Evolutionary conservation across 2,329 filamentous ascomycete species (phyloP), one percentile per base, ranked within the genome.

Genomic region (Neurospora crassa): DNA sequence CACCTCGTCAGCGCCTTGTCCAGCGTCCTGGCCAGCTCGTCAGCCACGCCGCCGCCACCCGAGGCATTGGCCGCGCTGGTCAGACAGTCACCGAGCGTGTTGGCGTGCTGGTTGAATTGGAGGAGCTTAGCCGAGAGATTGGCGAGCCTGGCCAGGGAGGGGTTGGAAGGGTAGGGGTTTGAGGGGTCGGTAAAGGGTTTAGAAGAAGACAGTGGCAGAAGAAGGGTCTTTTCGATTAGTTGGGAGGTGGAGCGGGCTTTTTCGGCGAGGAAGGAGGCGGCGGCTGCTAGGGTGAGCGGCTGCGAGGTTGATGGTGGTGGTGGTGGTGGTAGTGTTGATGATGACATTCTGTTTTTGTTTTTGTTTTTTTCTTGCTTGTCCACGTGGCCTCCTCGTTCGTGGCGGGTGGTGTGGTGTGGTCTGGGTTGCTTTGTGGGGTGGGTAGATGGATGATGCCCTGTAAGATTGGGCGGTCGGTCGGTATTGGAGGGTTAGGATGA

Each of bases 91-190:
- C 69, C 71, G 1, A 74, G 70, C 2, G 72, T 71, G 45, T 68
- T 68, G 20, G 53, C 68, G 24, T 74, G 73, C 4, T 73, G 71
- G 7, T 67, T 40, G n/a, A 74, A 72, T 20, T 67, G 40, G 34
- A 70, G 71, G 10, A 74, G 71, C n/a, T 67, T 42, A 2, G 69
- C 70, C 1, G 71, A 69, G 3, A 74, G 53, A 34, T 42, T 14
- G 5, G 67, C 18, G 16, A 74, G 67, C 18, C 37, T 34, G 14
- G 7, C n/a, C 16, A 63, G 53, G 7, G 53, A 63, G 53, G 53
- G 20, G 20, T 24, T 29, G 12, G 45, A 53, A 5, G 45, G 45
- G 45, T 24, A 59, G 24, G 53, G 53, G 53, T 59, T 34, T 1
- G 29, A 63, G 4, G 29, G 29, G 8, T 63, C 20, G 20, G 53